Evolutionary conservation across 78 protist species (phyloP).

Genomic region (Diacronema lutheri): DNA sequence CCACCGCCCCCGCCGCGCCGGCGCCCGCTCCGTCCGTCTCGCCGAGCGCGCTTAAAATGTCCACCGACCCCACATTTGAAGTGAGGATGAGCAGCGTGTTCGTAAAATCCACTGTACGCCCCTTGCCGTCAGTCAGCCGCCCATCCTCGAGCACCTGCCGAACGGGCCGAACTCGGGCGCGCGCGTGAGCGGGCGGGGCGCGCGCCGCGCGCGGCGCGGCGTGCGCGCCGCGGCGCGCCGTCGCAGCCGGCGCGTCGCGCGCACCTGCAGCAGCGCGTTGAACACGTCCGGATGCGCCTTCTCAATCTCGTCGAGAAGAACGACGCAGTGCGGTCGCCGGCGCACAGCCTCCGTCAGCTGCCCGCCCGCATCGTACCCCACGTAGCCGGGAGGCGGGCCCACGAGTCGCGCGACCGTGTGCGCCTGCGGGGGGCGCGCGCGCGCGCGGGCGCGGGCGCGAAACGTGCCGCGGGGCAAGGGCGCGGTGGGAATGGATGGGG

Average conservation of each 20-base stretch:
- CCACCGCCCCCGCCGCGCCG: not conserved
- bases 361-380: conserved; percentile 96
- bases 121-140: conserved; percentile 92
- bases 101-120: conserved; percentile 85
- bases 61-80: conserved; percentile 76
- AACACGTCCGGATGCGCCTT: conserved; percentile 82
- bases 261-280: conserved; percentile 85
- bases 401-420: conserved; percentile 88
- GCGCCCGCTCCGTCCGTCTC: not conserved
- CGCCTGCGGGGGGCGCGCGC: conserved; percentile 34
- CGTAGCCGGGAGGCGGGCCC: conserved; percentile 98
- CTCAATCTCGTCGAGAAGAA: conserved; percentile 93
- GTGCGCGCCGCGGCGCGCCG: no score
- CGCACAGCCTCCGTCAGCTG: conserved; percentile 97
- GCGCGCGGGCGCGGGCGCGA: no score
- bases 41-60: not conserved
- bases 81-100: conserved; percentile 89
- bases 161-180: conserved; percentile 15
- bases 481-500: no score
- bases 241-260: no score
- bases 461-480: no score
- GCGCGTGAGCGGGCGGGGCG: no score
- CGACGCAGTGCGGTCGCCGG: conserved; percentile 87
- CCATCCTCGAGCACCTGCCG: conserved; percentile 97
- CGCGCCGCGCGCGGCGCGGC: no score